These are phyloP conservation scores for Aspergillus sp. DNA, from an alignment of 2,329 filamentous ascomycete genomes.

Conservation along the genomic window DNA sequence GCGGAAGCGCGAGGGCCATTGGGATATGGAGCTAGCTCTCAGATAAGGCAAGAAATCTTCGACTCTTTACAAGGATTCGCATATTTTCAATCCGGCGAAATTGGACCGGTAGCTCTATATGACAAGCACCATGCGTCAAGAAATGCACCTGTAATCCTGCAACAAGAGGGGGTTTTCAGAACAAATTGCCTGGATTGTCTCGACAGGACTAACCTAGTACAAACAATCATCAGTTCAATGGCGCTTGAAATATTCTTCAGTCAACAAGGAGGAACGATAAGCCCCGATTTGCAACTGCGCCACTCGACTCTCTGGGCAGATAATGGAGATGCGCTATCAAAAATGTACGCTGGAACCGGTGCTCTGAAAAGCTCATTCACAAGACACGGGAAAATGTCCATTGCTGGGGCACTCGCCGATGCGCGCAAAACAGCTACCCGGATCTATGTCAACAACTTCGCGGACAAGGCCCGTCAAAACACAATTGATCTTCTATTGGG, in stretches of 20 bases:
- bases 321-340: constrained; percentile 89
- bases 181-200: constrained; percentile 96
- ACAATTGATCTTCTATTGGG: constrained; percentile 94
- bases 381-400: constrained; percentile 89
- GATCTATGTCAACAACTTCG: constrained; percentile 96
- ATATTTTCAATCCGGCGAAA: constrained; percentile 83
- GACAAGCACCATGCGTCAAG: constrained; percentile 45
- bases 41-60: constrained; percentile 77
- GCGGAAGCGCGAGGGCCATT: constrained; percentile 84
- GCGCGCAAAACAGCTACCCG: constrained; percentile 90
- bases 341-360: constrained; percentile 95
- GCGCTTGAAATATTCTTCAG: constrained; percentile 80
- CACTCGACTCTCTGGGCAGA: constrained; percentile 96
- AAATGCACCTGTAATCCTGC: constrained; percentile 68
- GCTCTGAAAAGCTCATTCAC: constrained; percentile 96
- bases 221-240: constrained; percentile 94
- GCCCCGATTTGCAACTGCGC: constrained; percentile 83
- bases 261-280: constrained; percentile 69
- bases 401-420: constrained; percentile 92
- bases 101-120: constrained; percentile 46
- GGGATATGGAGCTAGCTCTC: constrained; percentile 87
- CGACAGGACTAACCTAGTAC: constrained; percentile 92
- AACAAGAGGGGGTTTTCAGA: constrained; percentile 93
- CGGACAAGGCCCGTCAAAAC: constrained; percentile 87
- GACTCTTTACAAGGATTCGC: constrained; percentile 82